Conservation (phyloP, 2,329 filamentous ascomycete genomes). For the Colletotrichum tofieldiae region DNA sequence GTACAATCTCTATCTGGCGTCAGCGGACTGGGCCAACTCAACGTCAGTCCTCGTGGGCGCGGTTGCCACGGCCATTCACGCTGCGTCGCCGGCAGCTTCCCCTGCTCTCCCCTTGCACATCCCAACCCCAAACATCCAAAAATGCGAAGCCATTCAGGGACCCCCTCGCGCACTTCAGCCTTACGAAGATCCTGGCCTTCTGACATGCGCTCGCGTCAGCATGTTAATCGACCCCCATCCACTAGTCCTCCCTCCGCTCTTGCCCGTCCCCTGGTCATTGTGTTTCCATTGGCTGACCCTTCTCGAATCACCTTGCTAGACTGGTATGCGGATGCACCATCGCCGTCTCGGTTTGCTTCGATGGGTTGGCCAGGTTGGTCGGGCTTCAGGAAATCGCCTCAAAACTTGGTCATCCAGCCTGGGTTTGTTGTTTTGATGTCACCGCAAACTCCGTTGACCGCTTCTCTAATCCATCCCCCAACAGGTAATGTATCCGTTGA, state of each 20-base stretch:
- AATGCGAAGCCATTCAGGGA: constrained; percentile 34
- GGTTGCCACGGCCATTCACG: constrained; percentile 29
- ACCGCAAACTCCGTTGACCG: constrained; percentile 13
- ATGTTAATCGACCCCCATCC: constrained; percentile 36
- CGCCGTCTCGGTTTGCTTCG: constrained; percentile 15
- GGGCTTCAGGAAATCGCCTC: constrained; percentile 15
- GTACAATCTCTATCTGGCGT: constrained; percentile 11
- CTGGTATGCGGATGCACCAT: constrained; percentile 20
- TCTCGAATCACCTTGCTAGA: constrained; percentile 11
- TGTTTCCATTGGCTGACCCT: constrained; percentile 35
- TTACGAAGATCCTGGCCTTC: constrained; percentile 42
- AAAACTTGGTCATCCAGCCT: constrained; percentile 7
- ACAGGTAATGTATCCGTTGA: not conserved
- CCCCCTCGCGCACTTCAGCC: constrained; percentile 37
- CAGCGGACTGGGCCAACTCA: constrained; percentile 11
- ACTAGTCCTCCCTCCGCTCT: constrained; percentile 24
- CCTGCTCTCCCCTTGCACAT: constrained; percentile 19
- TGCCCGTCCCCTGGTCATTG: constrained; percentile 24
- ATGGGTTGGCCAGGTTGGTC: constrained; percentile 14
- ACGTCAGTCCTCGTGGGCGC: constrained; percentile 37
- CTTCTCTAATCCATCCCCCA: not conserved
- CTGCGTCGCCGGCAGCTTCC: constrained; percentile 22
- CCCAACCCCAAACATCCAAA: constrained; percentile 8
- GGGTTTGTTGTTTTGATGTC: not conserved
- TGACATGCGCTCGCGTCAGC: constrained; percentile 34